Evolutionary conservation across 176 grass and related monocot species (phyloP), one percentile per base, ranked within the genome.

Genomic region (Musa beccarii): DNA sequence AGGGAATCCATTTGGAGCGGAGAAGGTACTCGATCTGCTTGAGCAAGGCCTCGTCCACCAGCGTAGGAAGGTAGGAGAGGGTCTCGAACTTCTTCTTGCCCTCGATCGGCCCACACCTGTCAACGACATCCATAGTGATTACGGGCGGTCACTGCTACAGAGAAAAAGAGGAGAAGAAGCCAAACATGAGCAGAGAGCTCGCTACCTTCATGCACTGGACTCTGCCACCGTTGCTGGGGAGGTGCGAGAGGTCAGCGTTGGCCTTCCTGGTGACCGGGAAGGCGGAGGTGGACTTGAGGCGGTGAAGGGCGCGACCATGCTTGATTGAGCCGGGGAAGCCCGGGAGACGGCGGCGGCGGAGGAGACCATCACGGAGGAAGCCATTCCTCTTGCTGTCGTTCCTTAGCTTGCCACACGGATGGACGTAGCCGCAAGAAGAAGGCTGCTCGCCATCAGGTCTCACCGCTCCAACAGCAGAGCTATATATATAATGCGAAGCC

Each of bases 51-150:
- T 92, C 92, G 5, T 2, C 1, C 1, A 59, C 8, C 2, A 96
- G 84, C 0, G 81, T 71, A 0, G 87, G 92, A 11, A 96, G 78
- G 80, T 96, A 96, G 0, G 92, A 96, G 51, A 96, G 85, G 11
- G 92, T 96, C 89, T 92, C 89, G 59, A 96, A 96, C 74, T 96
- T 96, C 85, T 89, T 92, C 75, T 61, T 49, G 5, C 79, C 76
- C 23, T 83, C 76, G 4, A 81, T 73, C 0, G 87, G 92, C 89
- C 89, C 92, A 96, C 14, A 90, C 83, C 92, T 92, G 56, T 7
- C 4, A 43, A 23, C 10, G 10, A 5, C 22, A 34, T 34, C 29
- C 29, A 34, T 4, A 4, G 29, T 34, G 3, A 34, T 34, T 34
- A 34, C 29, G 29, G 29, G 3, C 29, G 29, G 29, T 5, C 29